These are phyloP conservation scores for Cordyceps javanica DNA, from an alignment of 2,329 filamentous ascomycete species.

Conservation along the genomic window DNA sequence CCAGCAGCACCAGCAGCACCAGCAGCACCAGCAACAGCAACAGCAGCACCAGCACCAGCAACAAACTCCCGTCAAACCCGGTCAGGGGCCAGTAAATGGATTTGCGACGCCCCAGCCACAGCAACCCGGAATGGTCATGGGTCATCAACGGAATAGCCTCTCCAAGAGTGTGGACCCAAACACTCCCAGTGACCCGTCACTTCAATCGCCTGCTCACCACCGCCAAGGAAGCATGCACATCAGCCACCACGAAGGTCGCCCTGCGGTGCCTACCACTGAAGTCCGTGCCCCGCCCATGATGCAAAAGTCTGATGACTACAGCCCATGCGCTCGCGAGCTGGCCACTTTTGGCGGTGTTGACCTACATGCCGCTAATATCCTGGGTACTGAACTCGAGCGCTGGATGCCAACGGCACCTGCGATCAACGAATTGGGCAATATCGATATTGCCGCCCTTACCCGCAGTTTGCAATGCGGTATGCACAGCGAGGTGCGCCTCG, in stretches of 20 bases:
- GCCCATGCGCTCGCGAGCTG: conserved; percentile 47
- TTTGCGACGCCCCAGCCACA: conserved; percentile 28
- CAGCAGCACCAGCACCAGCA: background rate
- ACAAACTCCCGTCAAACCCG: conserved; percentile 35
- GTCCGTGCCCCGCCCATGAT: conserved; percentile 31
- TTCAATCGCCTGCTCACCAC: conserved; percentile 30
- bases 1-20: conserved; percentile 24
- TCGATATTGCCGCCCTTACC: conserved; percentile 85
- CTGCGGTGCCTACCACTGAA: conserved; percentile 16
- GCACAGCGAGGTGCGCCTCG: conserved; percentile 80
- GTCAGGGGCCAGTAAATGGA: conserved; percentile 31
- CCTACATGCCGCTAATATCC: conserved; percentile 54
- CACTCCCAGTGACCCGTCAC: conserved; percentile 10
- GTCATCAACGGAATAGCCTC: conserved; percentile 45
- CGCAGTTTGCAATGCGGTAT: conserved; percentile 88
- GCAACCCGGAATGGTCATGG: conserved; percentile 21
- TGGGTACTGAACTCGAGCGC: conserved; percentile 61
- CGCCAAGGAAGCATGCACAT: conserved; percentile 28
- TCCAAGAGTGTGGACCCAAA: conserved; percentile 44
- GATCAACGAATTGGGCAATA: conserved; percentile 72
- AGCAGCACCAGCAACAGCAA: conserved; percentile 15
- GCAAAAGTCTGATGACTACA: conserved; percentile 46
- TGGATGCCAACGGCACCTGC: conserved; percentile 70
- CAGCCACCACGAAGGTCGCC: conserved; percentile 29
- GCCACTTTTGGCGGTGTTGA: conserved; percentile 67